Evolutionary conservation across 257 asterid species (phyloP).

Genomic region (Thymus mandschuricus): DNA sequence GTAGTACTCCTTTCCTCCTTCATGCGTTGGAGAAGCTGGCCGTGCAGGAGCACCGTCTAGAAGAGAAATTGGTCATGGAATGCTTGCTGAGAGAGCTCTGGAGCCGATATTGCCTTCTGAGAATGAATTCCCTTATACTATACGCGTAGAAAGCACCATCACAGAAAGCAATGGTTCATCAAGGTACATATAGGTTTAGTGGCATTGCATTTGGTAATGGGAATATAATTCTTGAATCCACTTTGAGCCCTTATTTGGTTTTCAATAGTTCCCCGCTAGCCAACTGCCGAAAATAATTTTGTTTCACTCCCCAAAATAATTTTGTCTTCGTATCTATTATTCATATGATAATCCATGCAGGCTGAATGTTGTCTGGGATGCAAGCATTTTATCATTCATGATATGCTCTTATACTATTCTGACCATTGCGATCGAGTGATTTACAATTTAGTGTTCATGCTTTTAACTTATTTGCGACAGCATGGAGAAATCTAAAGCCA

Average conservation of each 20-base stretch:
- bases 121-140: slow-evolving; percentile 83
- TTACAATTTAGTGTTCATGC: slow-evolving; percentile 23
- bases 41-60: slow-evolving; percentile 98
- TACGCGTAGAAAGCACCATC: slow-evolving; percentile 99
- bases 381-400: not conserved
- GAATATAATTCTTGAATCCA: slow-evolving; percentile 9
- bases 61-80: slow-evolving; percentile 99
- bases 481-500: slow-evolving; percentile 88
- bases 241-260: slow-evolving; percentile 1
- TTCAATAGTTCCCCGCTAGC: not conserved
- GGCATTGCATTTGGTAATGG: slow-evolving; percentile 4
- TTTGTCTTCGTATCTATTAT: not conserved
- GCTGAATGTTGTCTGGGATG: slow-evolving; percentile 10
- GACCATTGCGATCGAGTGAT: slow-evolving; percentile 18
- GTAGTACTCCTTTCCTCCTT: slow-evolving; percentile 94
- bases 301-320: not conserved
- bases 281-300: too few species aligned
- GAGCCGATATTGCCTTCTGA: slow-evolving; percentile 86
- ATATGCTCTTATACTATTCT: slow-evolving; percentile 25
- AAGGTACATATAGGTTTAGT: slow-evolving; percentile 52
- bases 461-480: slow-evolving; percentile 51
- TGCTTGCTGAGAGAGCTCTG: slow-evolving; percentile 95
- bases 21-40: slow-evolving; percentile 97
- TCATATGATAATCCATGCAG: not conserved
- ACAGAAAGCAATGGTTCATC: slow-evolving; percentile 99